Conservation (phyloP, 176 grass and related monocot genomes). For the Ampelocalamus luodianensis region DNA sequence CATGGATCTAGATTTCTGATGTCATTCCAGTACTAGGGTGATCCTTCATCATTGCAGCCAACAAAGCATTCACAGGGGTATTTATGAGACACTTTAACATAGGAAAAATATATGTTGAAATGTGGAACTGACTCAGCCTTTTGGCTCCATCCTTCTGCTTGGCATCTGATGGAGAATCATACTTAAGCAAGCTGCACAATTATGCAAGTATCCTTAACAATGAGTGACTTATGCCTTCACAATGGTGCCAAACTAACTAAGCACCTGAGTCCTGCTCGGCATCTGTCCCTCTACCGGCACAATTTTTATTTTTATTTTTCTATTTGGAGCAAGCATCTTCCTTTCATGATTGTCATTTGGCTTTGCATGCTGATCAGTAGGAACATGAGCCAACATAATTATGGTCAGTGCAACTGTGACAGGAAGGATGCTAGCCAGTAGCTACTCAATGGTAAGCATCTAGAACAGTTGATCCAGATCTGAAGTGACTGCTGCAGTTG, state of each 20-base stretch:
- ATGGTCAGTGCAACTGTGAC: slow-evolving; percentile 25
- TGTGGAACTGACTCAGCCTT: slow-evolving; percentile 20
- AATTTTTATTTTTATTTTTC: background rate
- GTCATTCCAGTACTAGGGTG: slow-evolving; percentile 7
- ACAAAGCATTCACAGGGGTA: slow-evolving; percentile 1
- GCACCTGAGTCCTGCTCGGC: slow-evolving; percentile 39
- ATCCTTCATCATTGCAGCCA: slow-evolving; percentile 32
- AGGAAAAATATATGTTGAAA: slow-evolving; percentile 1
- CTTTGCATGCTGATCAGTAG: slow-evolving; percentile 15
- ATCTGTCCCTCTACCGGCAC: background rate
- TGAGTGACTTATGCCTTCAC: slow-evolving; percentile 17
- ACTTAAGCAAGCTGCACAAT: slow-evolving; percentile 13
- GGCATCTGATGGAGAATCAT: slow-evolving; percentile 43
- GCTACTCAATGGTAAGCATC: slow-evolving; percentile 20
- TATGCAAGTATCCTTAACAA: slow-evolving; percentile 18
- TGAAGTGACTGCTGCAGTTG: background rate
- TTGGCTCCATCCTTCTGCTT: background rate
- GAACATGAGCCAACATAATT: slow-evolving; percentile 30
- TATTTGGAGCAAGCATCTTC: slow-evolving; percentile 42
- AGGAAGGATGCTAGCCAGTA: slow-evolving; percentile 7
- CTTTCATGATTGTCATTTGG: slow-evolving; percentile 39
- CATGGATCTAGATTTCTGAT: slow-evolving; percentile 25
- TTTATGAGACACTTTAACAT: background rate
- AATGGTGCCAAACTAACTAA: slow-evolving; percentile 10
- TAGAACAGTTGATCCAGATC: slow-evolving; percentile 33